Percentiles rank a stretch among this genome's conserved stretches.
Evolutionary conservation across 1,284 basidiomycete genomes (phyloP).

Genomic region (Ceratobasidium sp.): DNA sequence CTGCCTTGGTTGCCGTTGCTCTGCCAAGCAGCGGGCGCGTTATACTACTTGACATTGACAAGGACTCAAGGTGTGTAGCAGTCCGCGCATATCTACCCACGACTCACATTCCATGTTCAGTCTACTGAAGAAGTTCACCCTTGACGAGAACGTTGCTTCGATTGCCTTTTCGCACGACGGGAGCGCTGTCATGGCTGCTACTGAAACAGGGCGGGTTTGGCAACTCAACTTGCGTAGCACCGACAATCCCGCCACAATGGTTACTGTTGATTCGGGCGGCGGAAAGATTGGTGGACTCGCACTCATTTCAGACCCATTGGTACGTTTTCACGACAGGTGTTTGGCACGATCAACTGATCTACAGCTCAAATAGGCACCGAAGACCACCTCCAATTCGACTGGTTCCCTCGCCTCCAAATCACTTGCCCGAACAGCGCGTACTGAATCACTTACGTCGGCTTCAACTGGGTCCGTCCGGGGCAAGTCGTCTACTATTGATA

Average conservation of each 20-base stretch:
- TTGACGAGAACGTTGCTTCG: conserved; percentile 61
- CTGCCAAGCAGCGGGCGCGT: conserved; percentile 60
- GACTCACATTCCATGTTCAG: conserved; percentile 48
- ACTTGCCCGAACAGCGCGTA: background rate
- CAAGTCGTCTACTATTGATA: background rate
- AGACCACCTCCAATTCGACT: background rate
- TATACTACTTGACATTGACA: conserved; percentile 75
- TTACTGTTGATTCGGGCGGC: conserved; percentile 58
- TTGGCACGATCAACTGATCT: background rate
- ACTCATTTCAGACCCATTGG: conserved; percentile 45
- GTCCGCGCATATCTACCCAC: background rate
- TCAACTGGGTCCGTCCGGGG: conserved; percentile 11
- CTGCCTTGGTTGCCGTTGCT: conserved; percentile 65
- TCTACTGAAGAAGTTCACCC: conserved; percentile 60
- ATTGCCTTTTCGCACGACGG: conserved; percentile 71
- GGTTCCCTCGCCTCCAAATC: background rate
- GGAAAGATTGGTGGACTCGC: conserved; percentile 59
- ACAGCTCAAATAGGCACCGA: background rate
- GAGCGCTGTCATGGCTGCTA: conserved; percentile 66
- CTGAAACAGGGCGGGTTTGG: conserved; percentile 65
- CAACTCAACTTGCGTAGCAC: conserved; percentile 66
- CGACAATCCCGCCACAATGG: conserved; percentile 63
- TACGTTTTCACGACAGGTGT: background rate
- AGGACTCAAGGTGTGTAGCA: conserved; percentile 43
- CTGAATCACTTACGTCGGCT: conserved; percentile 12